These are phyloP conservation scores for Beauveria sp. DNA, from an alignment of 2,329 filamentous ascomycete species.

Conservation along the genomic window DNA sequence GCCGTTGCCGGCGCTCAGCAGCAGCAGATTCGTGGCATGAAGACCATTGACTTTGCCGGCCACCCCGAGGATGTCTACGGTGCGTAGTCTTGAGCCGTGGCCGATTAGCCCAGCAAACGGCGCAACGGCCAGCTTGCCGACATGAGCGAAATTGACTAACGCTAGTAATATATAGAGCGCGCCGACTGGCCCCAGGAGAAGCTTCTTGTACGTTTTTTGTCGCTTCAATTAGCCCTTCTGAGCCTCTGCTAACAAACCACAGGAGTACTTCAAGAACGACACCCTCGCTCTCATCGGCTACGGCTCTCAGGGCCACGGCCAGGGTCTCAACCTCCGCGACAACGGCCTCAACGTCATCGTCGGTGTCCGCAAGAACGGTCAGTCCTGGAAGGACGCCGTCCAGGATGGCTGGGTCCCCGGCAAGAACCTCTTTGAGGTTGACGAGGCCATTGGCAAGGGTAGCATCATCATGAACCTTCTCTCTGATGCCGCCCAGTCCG, in stretches of 20 bases:
- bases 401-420: conserved; percentile 97
- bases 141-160: conserved; percentile 14
- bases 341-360: conserved; percentile 99
- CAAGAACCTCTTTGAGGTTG: conserved; percentile 98
- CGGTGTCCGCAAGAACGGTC: conserved; percentile 95
- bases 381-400: conserved; percentile 95
- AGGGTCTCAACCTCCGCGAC: conserved; percentile 99
- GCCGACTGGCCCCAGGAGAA: conserved; percentile 98
- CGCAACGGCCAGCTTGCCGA: not conserved
- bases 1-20: conserved; percentile 43
- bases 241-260: conserved; percentile 9
- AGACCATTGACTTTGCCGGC: conserved; percentile 98
- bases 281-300: conserved; percentile 98
- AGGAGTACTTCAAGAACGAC: conserved; percentile 99
- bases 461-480: conserved; percentile 99
- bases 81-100: conserved; percentile 33
- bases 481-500: conserved; percentile 92
- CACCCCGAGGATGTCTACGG: conserved; percentile 91
- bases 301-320: conserved; percentile 94
- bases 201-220: conserved; percentile 59
- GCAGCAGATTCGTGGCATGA: conserved; percentile 80
- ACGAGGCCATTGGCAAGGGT: conserved; percentile 88
- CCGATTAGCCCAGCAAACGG: not conserved
- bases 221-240: not conserved
- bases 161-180: conserved; percentile 59